Conservation (phyloP, 1,139 yeast genomes). For the Diutina rugosa region DNA sequence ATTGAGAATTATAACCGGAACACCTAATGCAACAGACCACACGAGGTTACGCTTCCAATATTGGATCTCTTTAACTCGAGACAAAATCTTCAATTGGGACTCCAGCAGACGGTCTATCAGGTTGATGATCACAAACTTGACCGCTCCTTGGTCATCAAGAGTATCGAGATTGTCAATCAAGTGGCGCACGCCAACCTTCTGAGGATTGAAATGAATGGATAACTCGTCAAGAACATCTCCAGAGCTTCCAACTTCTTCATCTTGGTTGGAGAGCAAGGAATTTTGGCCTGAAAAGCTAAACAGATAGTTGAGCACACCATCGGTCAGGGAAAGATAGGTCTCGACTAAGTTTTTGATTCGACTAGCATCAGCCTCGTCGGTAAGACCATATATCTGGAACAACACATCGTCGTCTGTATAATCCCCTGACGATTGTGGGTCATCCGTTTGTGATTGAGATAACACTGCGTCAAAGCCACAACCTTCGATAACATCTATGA, state of each 20-base stretch:
- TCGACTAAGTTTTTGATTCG: conserved; percentile 15
- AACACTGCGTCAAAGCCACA: conserved; percentile 55
- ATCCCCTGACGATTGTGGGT: conserved; percentile 3
- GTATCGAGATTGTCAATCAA: conserved; percentile 31
- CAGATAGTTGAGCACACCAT: conserved; percentile 17
- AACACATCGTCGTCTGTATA: conserved; percentile 16
- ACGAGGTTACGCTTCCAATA: conserved; percentile 53
- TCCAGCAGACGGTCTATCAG: conserved; percentile 33
- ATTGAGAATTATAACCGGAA: conserved; percentile 51
- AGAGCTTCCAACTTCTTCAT: conserved; percentile 4
- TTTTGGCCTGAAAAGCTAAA: conserved; percentile 10
- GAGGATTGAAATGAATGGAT: conserved; percentile 29
- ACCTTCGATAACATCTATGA: conserved; percentile 47
- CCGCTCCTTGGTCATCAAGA: conserved; percentile 9
- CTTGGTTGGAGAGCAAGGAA: conserved; percentile 6
- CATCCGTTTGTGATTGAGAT: not conserved
- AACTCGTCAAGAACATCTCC: conserved; percentile 19
- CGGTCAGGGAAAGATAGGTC: conserved; percentile 26
- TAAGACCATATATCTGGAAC: conserved; percentile 22
- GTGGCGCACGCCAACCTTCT: conserved; percentile 40
- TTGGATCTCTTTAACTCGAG: conserved; percentile 58
- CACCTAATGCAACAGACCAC: conserved; percentile 38
- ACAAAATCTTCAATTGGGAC: conserved; percentile 56
- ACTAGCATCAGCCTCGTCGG: conserved; percentile 14
- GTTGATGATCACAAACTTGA: conserved; percentile 28